Evolutionary conservation across 805 yeast genomes (phyloP), one percentile per base, ranked within the genome.

Genomic region (Starmerella bacillaris): DNA sequence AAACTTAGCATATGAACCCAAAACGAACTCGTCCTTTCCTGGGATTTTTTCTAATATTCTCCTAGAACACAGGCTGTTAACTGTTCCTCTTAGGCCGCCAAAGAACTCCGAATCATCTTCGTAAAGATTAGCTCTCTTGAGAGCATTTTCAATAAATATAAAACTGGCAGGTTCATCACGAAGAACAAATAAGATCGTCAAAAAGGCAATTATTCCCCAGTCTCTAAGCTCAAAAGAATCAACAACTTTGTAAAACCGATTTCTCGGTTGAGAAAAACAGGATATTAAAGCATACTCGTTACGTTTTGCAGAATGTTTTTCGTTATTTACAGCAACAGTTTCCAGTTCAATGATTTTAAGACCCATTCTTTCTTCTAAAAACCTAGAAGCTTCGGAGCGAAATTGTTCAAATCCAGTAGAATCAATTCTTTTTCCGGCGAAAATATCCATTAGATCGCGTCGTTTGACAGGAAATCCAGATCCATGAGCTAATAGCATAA

Each of bases 1-100:
- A 15, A 7, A 15, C 19, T 7, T 19, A 5, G 40, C 26, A 15
- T 30, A 31, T 9, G 43, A 36, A 5, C 43, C 43, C 7, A 37
- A 20, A 16, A 21, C 34, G 28, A 30, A 36, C 6, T 21, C 19
- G 9, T 14, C 19, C 6, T 21, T 18, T 6, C 20, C 22, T 22
- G 18, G 18, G 12, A 7, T 5, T 7, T 6, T 8, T 14, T 29
- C 32, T 5, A 29, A 17, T 8, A 29, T 29, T 29, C 32, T 7
- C 19, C 21, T 29, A 18, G 21, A 5, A 9, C 32, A 19, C 21
- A 29, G 21, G 16, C 21, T 29, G 6, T 14, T 8, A 14, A 29
- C 16, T 9, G 15, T 14, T 5, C 7, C 33, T 5, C 21, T 16
- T n/a, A 12, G 12, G 5, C 15, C 14, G 6, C 9, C 5, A 5